Base-by-base conservation (phyloP, 2,329 filamentous ascomycete genomes). In the Neofusicoccum kwambonambiense region DNA sequence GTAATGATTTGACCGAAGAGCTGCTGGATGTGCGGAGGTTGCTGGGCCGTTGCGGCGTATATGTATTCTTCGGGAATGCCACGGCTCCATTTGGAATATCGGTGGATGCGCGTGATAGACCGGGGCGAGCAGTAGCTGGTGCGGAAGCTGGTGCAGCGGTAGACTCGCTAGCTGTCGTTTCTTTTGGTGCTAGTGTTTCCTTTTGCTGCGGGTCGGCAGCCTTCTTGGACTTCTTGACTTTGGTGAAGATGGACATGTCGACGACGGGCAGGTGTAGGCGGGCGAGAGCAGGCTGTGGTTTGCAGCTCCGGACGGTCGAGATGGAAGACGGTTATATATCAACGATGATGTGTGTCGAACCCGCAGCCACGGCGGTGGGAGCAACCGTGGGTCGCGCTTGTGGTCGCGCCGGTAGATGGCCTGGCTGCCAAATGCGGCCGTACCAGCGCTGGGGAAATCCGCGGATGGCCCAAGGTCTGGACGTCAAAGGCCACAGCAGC, bases 231-330 rank as follows among this genome's bases (percentile, higher is more conserved):
- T 54, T 54, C 67, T 71, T 76, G 60, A 72, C 63, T 62, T 70
- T 73, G 4, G 72, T 72, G 64, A 75, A 73, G 50, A 74, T 70
- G 19, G 74, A 68, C 76, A 78, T 77, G 42, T 42, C 50, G 39
- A 13, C n/a, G 42, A 12, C 7, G 11, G 51, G 0, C 42, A 34
- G 27, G 52, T 34, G 45, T 11, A 44, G 50, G 44, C 34, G 58
- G 11, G 27, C 27, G 27, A 31, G 27, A 5, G 27, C 6, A 31
- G 27, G 27, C 27, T 5, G 6, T 22, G 27, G 2, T 9, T 60
- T 11, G 15, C 35, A 11, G 37, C 6, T 3, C 49, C 34, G 17
- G 45, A 7, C 51, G 31, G n/a, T 4, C 35, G n/a, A 15, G 8
- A 35, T 11, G 44, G 34, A 19, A 11, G 58, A 17, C 15, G 49